phyloP scores from a whole-genome alignment of 345 rosid genomes.

The Populus davidiana region DNA sequence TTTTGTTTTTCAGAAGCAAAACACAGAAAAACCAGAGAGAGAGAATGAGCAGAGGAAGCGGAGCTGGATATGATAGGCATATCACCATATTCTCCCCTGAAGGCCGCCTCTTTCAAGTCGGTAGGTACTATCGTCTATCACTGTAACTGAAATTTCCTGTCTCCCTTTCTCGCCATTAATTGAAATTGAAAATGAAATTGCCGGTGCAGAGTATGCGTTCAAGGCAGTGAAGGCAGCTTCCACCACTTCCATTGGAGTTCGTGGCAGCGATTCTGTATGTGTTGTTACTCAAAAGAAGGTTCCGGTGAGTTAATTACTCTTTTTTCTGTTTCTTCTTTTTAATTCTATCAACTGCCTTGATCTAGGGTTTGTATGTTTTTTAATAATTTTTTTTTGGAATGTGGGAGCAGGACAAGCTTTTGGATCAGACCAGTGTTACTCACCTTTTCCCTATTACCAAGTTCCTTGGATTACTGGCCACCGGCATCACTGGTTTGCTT shows the following conservation, averaged over 20 bases:
- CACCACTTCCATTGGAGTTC: constrained; percentile 90
- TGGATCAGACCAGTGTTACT: constrained; percentile 90
- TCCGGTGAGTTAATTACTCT: constrained; percentile 53
- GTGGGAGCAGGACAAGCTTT: constrained; percentile 82
- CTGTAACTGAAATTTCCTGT: background rate
- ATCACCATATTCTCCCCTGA: constrained; percentile 87
- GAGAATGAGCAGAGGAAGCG: constrained; percentile 83
- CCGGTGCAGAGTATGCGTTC: constrained; percentile 73
- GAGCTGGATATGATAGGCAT: constrained; percentile 85
- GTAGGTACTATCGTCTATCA: constrained; percentile 20
- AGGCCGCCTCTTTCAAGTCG: constrained; percentile 91
- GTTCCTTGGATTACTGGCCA: constrained; percentile 85
- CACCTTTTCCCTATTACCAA: constrained; percentile 92
- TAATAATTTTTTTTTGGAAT: background rate
- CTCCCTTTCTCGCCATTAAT: background rate
- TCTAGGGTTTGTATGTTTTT: background rate
- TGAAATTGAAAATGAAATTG: background rate
- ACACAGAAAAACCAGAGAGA: background rate
- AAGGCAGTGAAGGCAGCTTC: constrained; percentile 98
- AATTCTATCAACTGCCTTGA: constrained; percentile 8
- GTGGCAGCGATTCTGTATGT: constrained; percentile 91
- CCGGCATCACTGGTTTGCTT: constrained; percentile 87
- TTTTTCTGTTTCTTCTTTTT: background rate
- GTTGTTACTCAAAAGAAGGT: constrained; percentile 99
- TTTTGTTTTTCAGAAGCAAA: background rate